Conservation (phyloP, 768 basidiomycete genomes). For the Termitomyces sp. region DNA sequence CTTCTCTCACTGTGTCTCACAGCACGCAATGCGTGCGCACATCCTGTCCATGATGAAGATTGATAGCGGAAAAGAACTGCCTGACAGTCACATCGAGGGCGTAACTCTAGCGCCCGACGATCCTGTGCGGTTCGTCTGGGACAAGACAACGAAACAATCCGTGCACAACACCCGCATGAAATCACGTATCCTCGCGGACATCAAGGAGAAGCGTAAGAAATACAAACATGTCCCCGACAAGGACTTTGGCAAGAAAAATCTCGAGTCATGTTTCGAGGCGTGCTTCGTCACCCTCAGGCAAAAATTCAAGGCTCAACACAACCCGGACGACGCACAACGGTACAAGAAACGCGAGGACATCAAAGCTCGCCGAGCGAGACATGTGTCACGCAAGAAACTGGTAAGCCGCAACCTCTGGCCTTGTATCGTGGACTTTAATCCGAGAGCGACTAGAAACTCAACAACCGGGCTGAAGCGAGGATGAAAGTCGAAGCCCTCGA, state of each 20-base stretch:
- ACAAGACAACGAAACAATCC: constrained; percentile 71
- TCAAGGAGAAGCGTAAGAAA: constrained; percentile 46
- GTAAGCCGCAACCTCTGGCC: constrained; percentile 32
- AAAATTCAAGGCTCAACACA: constrained; percentile 55
- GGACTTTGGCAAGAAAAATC: constrained; percentile 55
- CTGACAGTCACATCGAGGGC: constrained; percentile 57
- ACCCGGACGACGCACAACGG: constrained; percentile 1
- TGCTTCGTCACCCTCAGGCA: constrained; percentile 62
- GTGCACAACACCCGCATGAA: constrained; percentile 73
- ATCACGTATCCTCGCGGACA: constrained; percentile 50
- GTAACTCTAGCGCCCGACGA: constrained; percentile 34
- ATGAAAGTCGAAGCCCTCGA: constrained; percentile 47
- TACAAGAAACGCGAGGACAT: constrained; percentile 48
- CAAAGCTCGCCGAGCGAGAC: constrained; percentile 59
- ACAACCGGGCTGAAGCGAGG: constrained; percentile 55
- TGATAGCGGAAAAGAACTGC: constrained; percentile 49
- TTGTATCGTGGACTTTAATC: background rate
- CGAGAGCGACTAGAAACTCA: constrained; percentile 49
- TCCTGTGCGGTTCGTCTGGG: constrained; percentile 76
- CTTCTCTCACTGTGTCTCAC: constrained; percentile 3
- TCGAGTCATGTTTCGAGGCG: constrained; percentile 66
- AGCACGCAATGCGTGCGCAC: constrained; percentile 72
- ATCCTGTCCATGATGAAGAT: constrained; percentile 55
- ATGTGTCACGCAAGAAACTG: constrained; percentile 54
- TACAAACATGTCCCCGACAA: constrained; percentile 63